Percentiles rank a stretch among this genome's conserved stretches.
These are phyloP conservation scores for Taxillus chinensis DNA, from an alignment of 164 flowering plant genomes.

Conservation along the genomic window DNA sequence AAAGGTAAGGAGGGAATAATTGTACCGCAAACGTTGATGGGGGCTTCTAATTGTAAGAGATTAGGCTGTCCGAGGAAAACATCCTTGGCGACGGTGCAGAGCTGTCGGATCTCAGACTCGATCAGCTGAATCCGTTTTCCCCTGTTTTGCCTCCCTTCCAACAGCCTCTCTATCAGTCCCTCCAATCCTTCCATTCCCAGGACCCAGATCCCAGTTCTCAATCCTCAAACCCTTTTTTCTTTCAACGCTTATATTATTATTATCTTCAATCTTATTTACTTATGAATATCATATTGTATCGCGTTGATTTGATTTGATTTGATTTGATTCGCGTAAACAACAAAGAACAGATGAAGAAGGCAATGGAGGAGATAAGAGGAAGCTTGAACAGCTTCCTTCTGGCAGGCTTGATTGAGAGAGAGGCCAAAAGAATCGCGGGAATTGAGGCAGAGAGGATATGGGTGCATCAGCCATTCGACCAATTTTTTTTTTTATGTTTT, in stretches of 20 bases:
- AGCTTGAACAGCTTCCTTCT: no score
- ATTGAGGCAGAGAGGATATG: no score
- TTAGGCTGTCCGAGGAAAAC: slow-evolving; percentile 35
- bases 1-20: not conserved
- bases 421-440: no score
- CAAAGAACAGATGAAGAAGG: not conserved
- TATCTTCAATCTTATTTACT: not conserved
- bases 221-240: not conserved
- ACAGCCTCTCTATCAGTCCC: slow-evolving; percentile 32
- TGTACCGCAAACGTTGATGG: slow-evolving; percentile 40
- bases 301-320: no score
- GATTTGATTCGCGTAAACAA: not conserved
- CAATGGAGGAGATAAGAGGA: not conserved
- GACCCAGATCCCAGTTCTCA: not conserved
- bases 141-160: slow-evolving; percentile 36
- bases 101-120: slow-evolving; percentile 34
- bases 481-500: no score
- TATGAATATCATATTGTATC: not conserved
- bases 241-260: not conserved
- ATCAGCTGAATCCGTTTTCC: slow-evolving; percentile 32
- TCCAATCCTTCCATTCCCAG: slow-evolving; percentile 38
- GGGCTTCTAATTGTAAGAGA: slow-evolving; percentile 37
- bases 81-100: slow-evolving; percentile 30
- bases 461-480: no score
- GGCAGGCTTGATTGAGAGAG: no score